Base-by-base conservation (phyloP, 2,329 filamentous ascomycete species). In the Leptosphaerulina australis region DNA sequence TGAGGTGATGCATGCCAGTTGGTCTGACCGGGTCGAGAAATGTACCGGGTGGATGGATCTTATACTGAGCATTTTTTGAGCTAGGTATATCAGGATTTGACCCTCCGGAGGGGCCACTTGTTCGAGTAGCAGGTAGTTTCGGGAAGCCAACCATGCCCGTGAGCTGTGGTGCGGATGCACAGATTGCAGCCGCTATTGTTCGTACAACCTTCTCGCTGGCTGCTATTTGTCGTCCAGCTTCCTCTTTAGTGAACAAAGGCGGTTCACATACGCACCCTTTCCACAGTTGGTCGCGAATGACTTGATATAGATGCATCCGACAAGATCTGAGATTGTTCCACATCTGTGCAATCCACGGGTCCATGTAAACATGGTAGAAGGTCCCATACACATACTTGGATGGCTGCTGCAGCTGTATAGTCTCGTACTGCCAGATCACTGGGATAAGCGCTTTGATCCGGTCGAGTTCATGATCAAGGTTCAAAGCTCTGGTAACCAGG, bases 291-390 rank as follows among this genome's bases (percentile, higher is more conserved):
- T 50, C 34, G n/a, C 57, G 59, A 5, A 69, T 48, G 20, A 60
- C 24, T 18, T 48, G 51, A 40, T 66, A 63, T 1, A 72, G 59
- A 25, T 56, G 37, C 20, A 69, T 49, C 1, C 63, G 59, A 28
- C 62, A 58, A 2, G 52, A 46, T 3, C 64, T 50, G 18, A 70
- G 57, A 29, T 66, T 63, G 45, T 69, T 71, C 65, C 63, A 69
- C 55, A 69, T 66, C 25, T 66, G 60, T 3, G 56, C 55, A 8
- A 70, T 59, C 65, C 67, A 70, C 2, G 63, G 58, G 28, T 67
- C 63, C 6, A 53, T 44, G 50, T 70, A 72, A 14, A 70, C 50
- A 47, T 70, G 60, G 31, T 69, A 72, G 24, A 44, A 50, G 5
- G 56, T 51, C 2, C 60, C 58, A 50, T 55, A 61, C 1, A 60